Evolutionary conservation across 2,329 filamentous ascomycete genomes (phyloP).

Genomic region (Aspergillus sojae): DNA sequence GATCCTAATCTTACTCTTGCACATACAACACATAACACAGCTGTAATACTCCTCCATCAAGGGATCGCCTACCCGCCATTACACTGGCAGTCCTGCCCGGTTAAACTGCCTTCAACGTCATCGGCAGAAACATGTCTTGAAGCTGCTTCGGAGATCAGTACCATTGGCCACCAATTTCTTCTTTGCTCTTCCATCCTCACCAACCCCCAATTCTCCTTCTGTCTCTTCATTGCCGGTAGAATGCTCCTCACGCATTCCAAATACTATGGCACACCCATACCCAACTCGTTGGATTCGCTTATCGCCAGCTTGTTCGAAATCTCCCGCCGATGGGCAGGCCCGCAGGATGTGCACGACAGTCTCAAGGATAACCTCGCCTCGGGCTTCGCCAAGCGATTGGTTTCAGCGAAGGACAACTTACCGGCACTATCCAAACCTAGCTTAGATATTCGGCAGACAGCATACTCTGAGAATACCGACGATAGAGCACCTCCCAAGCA

Average conservation of each 20-base stretch:
- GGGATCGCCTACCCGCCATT: constrained; percentile 45
- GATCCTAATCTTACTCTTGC: constrained; percentile 55
- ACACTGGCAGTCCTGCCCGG: constrained; percentile 33
- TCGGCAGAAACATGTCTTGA: constrained; percentile 54
- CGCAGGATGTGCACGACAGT: constrained; percentile 5
- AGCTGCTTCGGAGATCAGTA: constrained; percentile 49
- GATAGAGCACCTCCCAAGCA: not conserved
- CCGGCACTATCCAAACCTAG: constrained; percentile 6
- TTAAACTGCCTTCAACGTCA: constrained; percentile 47
- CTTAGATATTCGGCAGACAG: constrained; percentile 24
- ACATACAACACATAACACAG: constrained; percentile 54
- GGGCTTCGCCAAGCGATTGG: constrained; percentile 23
- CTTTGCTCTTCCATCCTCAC: constrained; percentile 32
- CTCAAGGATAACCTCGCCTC: constrained; percentile 20
- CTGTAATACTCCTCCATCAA: constrained; percentile 54
- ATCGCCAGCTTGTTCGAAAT: constrained; percentile 40
- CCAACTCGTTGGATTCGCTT: constrained; percentile 36
- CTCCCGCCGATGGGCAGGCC: constrained; percentile 41
- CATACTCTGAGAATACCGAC: constrained; percentile 20
- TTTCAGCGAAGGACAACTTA: constrained; percentile 15
- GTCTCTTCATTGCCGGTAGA: constrained; percentile 48
- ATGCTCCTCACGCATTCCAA: constrained; percentile 44
- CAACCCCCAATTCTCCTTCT: constrained; percentile 48
- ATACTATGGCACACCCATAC: constrained; percentile 34
- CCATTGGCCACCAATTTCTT: constrained; percentile 50